Percentiles rank a stretch among this genome's conserved stretches.
These are phyloP conservation scores for Fusarium sp. DNA, from an alignment of 2,329 filamentous ascomycete genomes.

Conservation along the genomic window DNA sequence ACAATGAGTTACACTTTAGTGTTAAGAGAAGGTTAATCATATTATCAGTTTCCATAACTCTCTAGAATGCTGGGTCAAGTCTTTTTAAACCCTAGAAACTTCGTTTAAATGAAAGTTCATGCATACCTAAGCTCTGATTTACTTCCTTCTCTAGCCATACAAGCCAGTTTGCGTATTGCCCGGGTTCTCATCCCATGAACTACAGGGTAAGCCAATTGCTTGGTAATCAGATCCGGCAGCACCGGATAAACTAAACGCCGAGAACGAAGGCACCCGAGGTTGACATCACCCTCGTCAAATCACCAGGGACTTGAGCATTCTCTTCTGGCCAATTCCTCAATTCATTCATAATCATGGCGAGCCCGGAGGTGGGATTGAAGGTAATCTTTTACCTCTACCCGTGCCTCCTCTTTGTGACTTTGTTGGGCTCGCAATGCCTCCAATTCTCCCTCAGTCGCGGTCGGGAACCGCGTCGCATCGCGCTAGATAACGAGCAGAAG, in stretches of 20 bases:
- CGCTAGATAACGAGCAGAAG: constrained; percentile 46
- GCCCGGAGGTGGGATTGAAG: constrained; percentile 51
- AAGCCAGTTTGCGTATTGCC: background rate
- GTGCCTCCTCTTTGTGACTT: constrained; percentile 51
- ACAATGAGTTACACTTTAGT: no score
- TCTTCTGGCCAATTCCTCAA: background rate
- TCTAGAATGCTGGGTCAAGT: background rate
- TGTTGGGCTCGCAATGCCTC: constrained; percentile 53
- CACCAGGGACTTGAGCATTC: background rate
- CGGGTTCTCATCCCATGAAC: background rate
- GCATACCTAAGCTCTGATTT: background rate
- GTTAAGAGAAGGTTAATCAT: no score
- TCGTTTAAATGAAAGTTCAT: background rate
- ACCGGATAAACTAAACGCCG: background rate
- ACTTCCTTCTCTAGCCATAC: background rate
- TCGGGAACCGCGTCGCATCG: constrained; percentile 40
- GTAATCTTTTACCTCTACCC: constrained; percentile 58
- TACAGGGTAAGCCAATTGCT: background rate
- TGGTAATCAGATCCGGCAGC: background rate
- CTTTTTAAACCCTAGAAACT: background rate
- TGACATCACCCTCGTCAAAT: background rate
- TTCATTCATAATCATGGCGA: constrained; percentile 46
- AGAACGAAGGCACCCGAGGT: background rate
- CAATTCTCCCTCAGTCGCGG: constrained; percentile 53
- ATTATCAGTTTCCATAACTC: background rate